phyloP scores from a whole-genome alignment of 768 basidiomycete genomes.

The Pilatotrama ljubarskyi region DNA sequence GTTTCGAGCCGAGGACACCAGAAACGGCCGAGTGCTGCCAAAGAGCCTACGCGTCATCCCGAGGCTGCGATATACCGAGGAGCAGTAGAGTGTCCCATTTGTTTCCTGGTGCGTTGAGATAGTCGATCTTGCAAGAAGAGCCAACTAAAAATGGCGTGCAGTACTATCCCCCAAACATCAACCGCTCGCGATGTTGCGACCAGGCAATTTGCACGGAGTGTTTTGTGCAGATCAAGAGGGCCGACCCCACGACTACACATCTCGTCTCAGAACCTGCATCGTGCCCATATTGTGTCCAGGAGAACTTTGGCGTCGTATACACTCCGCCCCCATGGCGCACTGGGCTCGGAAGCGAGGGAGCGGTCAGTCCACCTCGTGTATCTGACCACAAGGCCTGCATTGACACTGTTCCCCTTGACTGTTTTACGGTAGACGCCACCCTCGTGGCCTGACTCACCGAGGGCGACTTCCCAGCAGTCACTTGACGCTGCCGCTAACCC shows the following conservation, averaged over 20 bases:
- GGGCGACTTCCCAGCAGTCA: conserved; percentile 30
- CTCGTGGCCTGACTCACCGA: conserved; percentile 56
- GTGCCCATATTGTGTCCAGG: conserved; percentile 97
- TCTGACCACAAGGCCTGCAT: not conserved
- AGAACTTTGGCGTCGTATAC: conserved; percentile 95
- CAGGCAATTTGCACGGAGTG: conserved; percentile 99
- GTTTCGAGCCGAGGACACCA: conserved; percentile 41
- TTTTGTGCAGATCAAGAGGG: conserved; percentile 98
- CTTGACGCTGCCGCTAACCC: conserved; percentile 13
- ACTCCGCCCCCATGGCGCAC: conserved; percentile 77
- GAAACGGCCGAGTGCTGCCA: conserved; percentile 58
- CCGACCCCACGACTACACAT: conserved; percentile 92
- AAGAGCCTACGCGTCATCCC: conserved; percentile 62
- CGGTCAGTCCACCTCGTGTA: conserved; percentile 44
- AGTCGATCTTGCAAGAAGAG: conserved; percentile 20
- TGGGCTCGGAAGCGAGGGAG: conserved; percentile 74
- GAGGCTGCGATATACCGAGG: conserved; percentile 83
- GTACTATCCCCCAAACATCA: conserved; percentile 98
- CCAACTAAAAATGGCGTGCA: conserved; percentile 34
- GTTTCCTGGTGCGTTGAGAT: conserved; percentile 77
- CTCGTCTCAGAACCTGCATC: conserved; percentile 95
- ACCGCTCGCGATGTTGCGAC: conserved; percentile 96
- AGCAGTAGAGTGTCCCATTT: conserved; percentile 95
- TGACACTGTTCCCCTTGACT: not conserved
- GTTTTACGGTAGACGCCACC: conserved; percentile 37